These are phyloP conservation scores for Clohesyomyces aquaticus DNA, from an alignment of 495 filamentous ascomycete species.

Conservation along the genomic window DNA sequence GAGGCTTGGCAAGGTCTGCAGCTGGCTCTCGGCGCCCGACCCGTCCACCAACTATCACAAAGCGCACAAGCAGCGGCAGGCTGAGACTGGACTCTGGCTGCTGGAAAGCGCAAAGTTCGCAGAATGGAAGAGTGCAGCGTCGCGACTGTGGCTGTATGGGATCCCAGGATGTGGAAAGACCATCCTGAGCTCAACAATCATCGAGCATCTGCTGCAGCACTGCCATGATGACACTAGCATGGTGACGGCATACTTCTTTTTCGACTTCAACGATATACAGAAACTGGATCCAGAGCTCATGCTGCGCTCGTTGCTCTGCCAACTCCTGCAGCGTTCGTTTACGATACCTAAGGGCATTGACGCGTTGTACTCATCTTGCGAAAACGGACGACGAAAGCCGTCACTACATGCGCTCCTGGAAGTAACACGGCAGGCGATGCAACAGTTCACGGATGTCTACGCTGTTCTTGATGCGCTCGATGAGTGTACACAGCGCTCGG, in stretches of 20 bases:
- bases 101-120: constrained; percentile 13
- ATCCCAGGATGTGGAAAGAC: constrained; percentile 18
- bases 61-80: background rate
- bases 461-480: constrained; percentile 39
- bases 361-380: constrained; percentile 18
- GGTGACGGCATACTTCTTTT: constrained; percentile 15
- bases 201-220: constrained; percentile 4
- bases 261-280: constrained; percentile 27
- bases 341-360: constrained; percentile 12
- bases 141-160: constrained; percentile 2
- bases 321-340: constrained; percentile 25
- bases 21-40: constrained; percentile 27
- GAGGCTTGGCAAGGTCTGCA: constrained; percentile 15
- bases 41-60: constrained; percentile 13
- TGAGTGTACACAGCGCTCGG: constrained; percentile 26
- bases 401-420: constrained; percentile 15
- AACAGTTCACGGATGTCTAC: constrained; percentile 18
- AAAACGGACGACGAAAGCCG: constrained; percentile 26
- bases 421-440: constrained; percentile 12
- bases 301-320: constrained; percentile 25
- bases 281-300: constrained; percentile 9
- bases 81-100: constrained; percentile 7
- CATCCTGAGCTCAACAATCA: constrained; percentile 7
- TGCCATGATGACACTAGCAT: background rate
- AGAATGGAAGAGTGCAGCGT: constrained; percentile 2